Percentiles rank a stretch among this genome's conserved stretches.
Conservation (phyloP, 371 early-diverging fungal species). For the Blastocladiella emersonii region DNA sequence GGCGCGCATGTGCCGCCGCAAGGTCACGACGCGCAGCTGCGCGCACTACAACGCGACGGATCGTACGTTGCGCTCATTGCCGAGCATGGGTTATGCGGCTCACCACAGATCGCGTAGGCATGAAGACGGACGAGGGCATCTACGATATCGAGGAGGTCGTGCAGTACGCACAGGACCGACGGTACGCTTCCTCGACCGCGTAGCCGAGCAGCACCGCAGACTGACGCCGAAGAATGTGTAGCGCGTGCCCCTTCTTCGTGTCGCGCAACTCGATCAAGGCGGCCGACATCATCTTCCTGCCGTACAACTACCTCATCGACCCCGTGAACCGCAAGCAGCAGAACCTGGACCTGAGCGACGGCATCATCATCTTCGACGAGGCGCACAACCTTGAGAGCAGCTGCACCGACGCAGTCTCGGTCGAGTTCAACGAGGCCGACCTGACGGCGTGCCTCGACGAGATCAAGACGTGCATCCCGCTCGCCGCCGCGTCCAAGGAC, state of each 20-base stretch:
- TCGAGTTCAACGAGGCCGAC: conserved; percentile 23
- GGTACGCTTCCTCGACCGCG: background rate
- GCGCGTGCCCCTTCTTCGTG: conserved; percentile 73
- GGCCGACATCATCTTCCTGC: conserved; percentile 75
- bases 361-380: conserved; percentile 84
- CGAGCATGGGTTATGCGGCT: no score
- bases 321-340: conserved; percentile 41
- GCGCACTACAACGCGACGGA: background rate
- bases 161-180: conserved; percentile 22
- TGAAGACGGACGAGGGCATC: background rate
- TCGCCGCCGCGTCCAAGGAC: background rate
- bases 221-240: no score
- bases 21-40: background rate
- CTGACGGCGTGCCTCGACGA: conserved; percentile 18
- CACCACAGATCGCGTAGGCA: background rate
- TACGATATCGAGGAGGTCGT: conserved; percentile 62
- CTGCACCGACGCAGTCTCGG: conserved; percentile 34
- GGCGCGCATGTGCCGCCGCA: conserved; percentile 9
- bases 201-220: no score
- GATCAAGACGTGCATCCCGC: conserved; percentile 7
- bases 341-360: conserved; percentile 38
- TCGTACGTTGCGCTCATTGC: background rate
- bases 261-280: conserved; percentile 34
- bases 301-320: conserved; percentile 86
- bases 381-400: conserved; percentile 39